Evolutionary conservation across 2,329 filamentous ascomycete genomes (phyloP).

Genomic region (Lecanicillium sp.): DNA sequence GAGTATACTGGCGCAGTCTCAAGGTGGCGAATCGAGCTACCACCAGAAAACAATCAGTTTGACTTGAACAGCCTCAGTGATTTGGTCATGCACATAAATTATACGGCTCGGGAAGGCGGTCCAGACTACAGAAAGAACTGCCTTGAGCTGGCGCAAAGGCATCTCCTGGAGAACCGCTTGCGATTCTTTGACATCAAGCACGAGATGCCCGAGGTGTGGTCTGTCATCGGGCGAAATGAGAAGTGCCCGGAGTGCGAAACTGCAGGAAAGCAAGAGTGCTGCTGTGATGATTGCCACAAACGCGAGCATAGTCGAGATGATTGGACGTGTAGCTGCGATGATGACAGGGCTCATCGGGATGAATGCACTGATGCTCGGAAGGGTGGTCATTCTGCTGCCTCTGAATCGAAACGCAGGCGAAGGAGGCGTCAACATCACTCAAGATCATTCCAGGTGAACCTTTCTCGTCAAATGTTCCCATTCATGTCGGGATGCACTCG

Average conservation of each 20-base stretch:
- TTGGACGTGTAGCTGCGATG: not conserved
- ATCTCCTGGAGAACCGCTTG: slow-evolving; percentile 1
- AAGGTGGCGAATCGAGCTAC: slow-evolving; percentile 23
- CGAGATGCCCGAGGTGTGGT: slow-evolving; percentile 5
- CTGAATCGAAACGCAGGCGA: not conserved
- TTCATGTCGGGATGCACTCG: not conserved
- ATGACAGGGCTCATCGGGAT: not conserved
- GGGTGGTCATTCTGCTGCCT: not conserved
- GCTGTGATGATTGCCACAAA: not conserved
- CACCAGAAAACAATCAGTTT: slow-evolving; percentile 16
- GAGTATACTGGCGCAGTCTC: slow-evolving; percentile 26
- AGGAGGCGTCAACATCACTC: not conserved
- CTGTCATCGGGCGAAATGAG: not conserved
- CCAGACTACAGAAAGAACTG: slow-evolving; percentile 3
- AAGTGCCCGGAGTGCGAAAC: not conserved
- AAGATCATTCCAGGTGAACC: not conserved
- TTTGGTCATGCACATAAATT: slow-evolving; percentile 24
- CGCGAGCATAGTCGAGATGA: not conserved
- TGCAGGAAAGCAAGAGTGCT: not conserved
- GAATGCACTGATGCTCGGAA: no score
- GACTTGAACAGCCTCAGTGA: slow-evolving; percentile 25
- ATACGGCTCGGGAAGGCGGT: slow-evolving; percentile 24
- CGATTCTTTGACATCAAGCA: slow-evolving; percentile 6
- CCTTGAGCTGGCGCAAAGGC: slow-evolving; percentile 3
- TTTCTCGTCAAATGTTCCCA: slow-evolving; percentile 7